Evolutionary conservation across 768 basidiomycete genomes (phyloP).

Genomic region (Boletus reticuloceps): DNA sequence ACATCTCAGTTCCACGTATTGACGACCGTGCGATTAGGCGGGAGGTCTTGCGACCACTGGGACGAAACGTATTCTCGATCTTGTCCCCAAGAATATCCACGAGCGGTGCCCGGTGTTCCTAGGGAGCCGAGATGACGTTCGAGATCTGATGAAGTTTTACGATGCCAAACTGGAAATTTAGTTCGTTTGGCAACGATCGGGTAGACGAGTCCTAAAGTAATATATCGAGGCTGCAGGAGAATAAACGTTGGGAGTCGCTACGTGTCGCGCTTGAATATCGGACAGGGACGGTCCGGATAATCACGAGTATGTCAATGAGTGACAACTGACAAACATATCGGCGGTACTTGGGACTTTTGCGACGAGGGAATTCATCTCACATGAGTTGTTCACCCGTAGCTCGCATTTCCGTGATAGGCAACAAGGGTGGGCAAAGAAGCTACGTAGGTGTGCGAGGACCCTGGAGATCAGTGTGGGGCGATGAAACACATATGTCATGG

Average conservation of each 20-base stretch:
- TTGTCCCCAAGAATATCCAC: slow-evolving; percentile 83
- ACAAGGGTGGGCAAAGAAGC: too few species aligned
- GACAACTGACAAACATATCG: background rate
- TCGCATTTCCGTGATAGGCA: too few species aligned
- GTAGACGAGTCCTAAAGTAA: background rate
- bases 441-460: too few species aligned
- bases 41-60: slow-evolving; percentile 97
- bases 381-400: too few species aligned
- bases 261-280: too few species aligned
- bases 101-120: slow-evolving; percentile 92
- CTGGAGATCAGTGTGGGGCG: too few species aligned
- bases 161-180: slow-evolving; percentile 25
- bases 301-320: too few species aligned
- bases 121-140: slow-evolving; percentile 90
- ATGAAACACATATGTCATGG: too few species aligned
- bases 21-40: slow-evolving; percentile 50
- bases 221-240: background rate
- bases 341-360: too few species aligned
- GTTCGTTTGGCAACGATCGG: background rate
- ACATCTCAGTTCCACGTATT: background rate
- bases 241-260: background rate
- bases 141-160: slow-evolving; percentile 88
- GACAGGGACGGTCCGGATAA: background rate
- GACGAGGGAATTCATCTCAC: too few species aligned
- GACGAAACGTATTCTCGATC: slow-evolving; percentile 88